Evolutionary conservation across 2,329 filamentous ascomycete species (phyloP).

Genomic region (Aspergillus oerlinghausenensis): DNA sequence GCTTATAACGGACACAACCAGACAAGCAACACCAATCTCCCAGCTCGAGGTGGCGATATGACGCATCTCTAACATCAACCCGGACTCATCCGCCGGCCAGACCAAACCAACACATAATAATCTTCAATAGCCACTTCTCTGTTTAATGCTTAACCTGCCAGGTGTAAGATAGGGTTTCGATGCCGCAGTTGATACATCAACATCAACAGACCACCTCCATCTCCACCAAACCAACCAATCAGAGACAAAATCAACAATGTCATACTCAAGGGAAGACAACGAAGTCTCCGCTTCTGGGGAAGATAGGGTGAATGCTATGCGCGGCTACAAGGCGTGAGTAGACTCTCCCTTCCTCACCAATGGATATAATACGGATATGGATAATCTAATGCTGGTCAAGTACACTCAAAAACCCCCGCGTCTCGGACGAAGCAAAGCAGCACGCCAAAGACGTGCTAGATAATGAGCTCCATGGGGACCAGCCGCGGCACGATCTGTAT

Average conservation of each 20-base stretch:
- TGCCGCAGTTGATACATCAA: background rate
- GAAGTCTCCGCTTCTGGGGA: slow-evolving; percentile 11
- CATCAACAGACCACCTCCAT: background rate
- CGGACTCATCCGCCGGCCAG: background rate
- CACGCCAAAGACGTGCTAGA: slow-evolving; percentile 20
- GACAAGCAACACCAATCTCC: background rate
- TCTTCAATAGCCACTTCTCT: background rate
- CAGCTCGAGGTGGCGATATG: background rate
- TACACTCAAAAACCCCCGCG: slow-evolving; percentile 14
- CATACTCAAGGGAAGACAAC: slow-evolving; percentile 6
- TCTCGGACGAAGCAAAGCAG: slow-evolving; percentile 21
- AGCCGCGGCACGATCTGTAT: slow-evolving; percentile 12
- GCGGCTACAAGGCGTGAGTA: slow-evolving; percentile 18
- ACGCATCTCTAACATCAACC: background rate
- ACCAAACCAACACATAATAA: background rate
- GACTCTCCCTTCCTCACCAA: too few species aligned
- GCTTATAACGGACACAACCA: background rate
- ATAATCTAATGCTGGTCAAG: background rate
- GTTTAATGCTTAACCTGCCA: background rate
- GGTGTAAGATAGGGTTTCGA: background rate
- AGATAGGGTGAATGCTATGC: slow-evolving; percentile 15
- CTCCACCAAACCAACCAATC: background rate
- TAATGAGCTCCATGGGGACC: slow-evolving; percentile 15
- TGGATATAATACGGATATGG: too few species aligned
- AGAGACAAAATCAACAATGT: slow-evolving; percentile 5